Conservation (phyloP, 306 rosid genomes). For the Clitoria ternatea region DNA sequence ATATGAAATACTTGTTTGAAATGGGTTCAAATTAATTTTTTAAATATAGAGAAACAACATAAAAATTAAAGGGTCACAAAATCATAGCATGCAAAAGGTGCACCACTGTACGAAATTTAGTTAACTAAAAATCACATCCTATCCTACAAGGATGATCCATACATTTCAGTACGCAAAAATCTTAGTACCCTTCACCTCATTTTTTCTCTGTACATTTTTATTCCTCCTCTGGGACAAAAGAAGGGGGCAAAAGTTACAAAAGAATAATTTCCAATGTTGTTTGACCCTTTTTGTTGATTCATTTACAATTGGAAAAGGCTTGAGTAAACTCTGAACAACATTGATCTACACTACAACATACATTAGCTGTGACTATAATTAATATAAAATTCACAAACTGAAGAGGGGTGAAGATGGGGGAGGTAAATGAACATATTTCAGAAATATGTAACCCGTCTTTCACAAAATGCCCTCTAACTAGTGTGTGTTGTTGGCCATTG, state of each 20-base stretch:
- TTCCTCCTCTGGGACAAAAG: conserved; percentile 1
- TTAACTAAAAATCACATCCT: neutral
- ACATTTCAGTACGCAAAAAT: conserved; percentile 20
- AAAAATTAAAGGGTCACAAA: neutral
- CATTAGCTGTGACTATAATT: conserved; percentile 34
- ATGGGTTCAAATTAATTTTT: neutral
- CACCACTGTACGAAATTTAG: neutral
- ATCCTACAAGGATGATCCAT: neutral
- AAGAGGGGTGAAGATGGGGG: neutral
- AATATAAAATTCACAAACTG: conserved; percentile 6
- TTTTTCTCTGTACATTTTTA: conserved; percentile 20
- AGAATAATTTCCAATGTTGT: conserved; percentile 27
- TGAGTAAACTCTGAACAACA: conserved; percentile 27
- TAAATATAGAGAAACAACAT: neutral
- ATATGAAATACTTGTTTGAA: neutral
- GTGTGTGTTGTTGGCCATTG: conserved; percentile 27
- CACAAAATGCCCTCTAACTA: conserved; percentile 41
- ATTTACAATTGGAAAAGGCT: conserved; percentile 42
- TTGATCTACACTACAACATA: conserved; percentile 45
- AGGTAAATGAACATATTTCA: conserved; percentile 17
- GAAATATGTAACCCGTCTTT: conserved; percentile 2
- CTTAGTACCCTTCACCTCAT: conserved; percentile 11
- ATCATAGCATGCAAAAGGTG: conserved; percentile 1
- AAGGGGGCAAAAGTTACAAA: neutral
- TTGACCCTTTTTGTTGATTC: conserved; percentile 33